Base-by-base conservation (phyloP, 106 monocot genomes). In the Dioscorea alata region DNA sequence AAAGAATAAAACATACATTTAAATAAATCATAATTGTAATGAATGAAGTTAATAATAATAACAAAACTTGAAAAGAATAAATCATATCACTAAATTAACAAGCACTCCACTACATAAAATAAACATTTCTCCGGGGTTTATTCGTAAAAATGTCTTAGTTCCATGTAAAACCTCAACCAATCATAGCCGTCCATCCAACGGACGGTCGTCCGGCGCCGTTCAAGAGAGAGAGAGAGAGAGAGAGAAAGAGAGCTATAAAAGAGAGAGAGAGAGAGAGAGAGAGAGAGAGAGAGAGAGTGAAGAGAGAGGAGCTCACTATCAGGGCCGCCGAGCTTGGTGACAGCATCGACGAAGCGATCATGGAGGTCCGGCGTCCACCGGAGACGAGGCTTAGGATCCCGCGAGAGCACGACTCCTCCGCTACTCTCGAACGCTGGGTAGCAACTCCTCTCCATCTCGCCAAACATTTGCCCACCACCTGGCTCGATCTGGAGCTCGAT, bases 311-410 rank as follows among this genome's bases (percentile, higher is more conserved):
- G 19, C 83, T 77, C 76, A 93, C 93, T 89, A 14, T 93, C 79
- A 13, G 89, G 86, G 13, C 93, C 89, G 13, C 93, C 93, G 75
- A 89, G 89, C 73, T 84, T 89, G 60, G 79, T 65, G 75, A 93
- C 89, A 23, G 89, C 93, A 54, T 93, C 86, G 65, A 91, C 87
- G 50, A 91, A 91, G 23, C 93, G 86, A 21, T 89, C 86, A 50
- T 93, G 93, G 67, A 93, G 89, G 51, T 89, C 86, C n/a, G 88
- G 81, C 21, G 93, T 93, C 93, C 93, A 93, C 59, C 93, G 62
- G 20, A 93, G 86, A 66, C 93, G 48, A 20, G 89, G 93, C 78
- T 93, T 93, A 8, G 84, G 86, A 50, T 93, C 93, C 34, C 85
- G 68, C 9, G 92, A 81, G 63, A 82, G 31, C 81, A 71, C 7